Evolutionary conservation across 1,139 yeast genomes (phyloP).

Genomic region (Eremothecium gossypii): DNA sequence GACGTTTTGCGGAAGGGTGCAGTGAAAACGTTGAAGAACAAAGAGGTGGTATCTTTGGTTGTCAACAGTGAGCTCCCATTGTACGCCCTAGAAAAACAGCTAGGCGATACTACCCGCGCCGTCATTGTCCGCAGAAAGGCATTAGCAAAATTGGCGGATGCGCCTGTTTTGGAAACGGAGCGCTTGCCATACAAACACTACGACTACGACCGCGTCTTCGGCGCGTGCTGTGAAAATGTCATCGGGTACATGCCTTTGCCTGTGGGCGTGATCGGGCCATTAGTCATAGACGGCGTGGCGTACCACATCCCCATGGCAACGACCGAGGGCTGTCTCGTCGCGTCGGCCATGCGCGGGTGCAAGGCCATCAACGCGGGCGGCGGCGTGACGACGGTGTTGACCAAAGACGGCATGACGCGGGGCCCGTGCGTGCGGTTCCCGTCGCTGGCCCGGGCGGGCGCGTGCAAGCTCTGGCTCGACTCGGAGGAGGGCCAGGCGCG

Average conservation of each 20-base stretch:
- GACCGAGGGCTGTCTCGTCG: slow-evolving; percentile 97
- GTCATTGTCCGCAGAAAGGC: slow-evolving; percentile 88
- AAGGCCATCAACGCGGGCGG: slow-evolving; percentile 97
- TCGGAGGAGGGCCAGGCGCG: slow-evolving; percentile 83
- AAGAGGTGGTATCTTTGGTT: slow-evolving; percentile 66
- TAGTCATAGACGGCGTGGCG: slow-evolving; percentile 77
- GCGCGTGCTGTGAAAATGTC: slow-evolving; percentile 98
- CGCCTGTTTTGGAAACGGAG: slow-evolving; percentile 65
- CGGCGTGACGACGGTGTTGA: slow-evolving; percentile 84
- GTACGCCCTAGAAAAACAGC: slow-evolving; percentile 87
- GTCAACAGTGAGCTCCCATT: slow-evolving; percentile 74
- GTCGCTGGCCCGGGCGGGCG: slow-evolving; percentile 76
- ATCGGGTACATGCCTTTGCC: slow-evolving; percentile 95
- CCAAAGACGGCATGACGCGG: slow-evolving; percentile 97
- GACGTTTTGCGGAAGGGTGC: slow-evolving; percentile 62
- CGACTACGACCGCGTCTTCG: slow-evolving; percentile 92
- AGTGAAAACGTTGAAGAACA: slow-evolving; percentile 54
- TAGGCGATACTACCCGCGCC: slow-evolving; percentile 82
- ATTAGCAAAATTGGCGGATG: slow-evolving; percentile 71
- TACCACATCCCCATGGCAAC: slow-evolving; percentile 98
- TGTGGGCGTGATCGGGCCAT: slow-evolving; percentile 96
- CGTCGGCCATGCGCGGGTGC: slow-evolving; percentile 98
- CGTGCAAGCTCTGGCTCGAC: slow-evolving; percentile 91
- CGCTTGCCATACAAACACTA: slow-evolving; percentile 73
- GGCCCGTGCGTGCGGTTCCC: slow-evolving; percentile 96